A percentile compares a stretch with the other conserved stretches of the same genome.
These are phyloP conservation scores for Chlamydomonas eustigma DNA, from an alignment of 139 green algal species.

Conservation along the genomic window DNA sequence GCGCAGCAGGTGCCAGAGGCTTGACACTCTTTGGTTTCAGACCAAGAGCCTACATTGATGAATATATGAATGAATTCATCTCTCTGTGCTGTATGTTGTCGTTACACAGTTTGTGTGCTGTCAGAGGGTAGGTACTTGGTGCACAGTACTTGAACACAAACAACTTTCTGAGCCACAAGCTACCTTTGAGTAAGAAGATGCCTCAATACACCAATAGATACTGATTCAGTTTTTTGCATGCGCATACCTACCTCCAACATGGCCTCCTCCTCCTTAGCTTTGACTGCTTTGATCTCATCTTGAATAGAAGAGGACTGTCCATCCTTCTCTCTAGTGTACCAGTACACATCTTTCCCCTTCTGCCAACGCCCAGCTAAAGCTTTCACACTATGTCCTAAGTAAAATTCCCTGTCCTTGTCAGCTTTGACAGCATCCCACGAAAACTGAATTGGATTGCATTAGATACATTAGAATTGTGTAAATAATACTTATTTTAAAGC, in stretches of 20 bases:
- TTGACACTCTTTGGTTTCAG: constrained; percentile 16
- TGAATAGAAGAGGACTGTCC: neutral
- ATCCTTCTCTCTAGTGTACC: constrained; percentile 29
- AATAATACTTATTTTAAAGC: too few relatives aligned
- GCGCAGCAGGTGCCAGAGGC: neutral
- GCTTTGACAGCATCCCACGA: constrained; percentile 37
- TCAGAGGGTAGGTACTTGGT: too few relatives aligned
- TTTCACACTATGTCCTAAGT: constrained; percentile 36
- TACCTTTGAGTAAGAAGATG: too few relatives aligned
- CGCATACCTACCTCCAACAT: constrained; percentile 31
- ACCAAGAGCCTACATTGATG: constrained; percentile 14
- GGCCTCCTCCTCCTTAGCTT: constrained; percentile 20
- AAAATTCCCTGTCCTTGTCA: constrained; percentile 34
- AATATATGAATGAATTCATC: too few relatives aligned
- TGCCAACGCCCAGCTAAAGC: constrained; percentile 34
- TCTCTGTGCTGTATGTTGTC: too few relatives aligned
- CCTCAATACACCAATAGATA: too few relatives aligned
- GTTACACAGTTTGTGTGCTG: too few relatives aligned
- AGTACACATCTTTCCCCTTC: constrained; percentile 30
- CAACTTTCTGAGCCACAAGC: too few relatives aligned
- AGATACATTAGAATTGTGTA: neutral
- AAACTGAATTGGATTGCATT: constrained; percentile 25
- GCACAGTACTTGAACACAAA: too few relatives aligned
- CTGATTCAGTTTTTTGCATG: too few relatives aligned
- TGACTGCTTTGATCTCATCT: constrained; percentile 27